Base-by-base conservation (phyloP, 306 rosid genomes). In the Lagenaria siceraria region DNA sequence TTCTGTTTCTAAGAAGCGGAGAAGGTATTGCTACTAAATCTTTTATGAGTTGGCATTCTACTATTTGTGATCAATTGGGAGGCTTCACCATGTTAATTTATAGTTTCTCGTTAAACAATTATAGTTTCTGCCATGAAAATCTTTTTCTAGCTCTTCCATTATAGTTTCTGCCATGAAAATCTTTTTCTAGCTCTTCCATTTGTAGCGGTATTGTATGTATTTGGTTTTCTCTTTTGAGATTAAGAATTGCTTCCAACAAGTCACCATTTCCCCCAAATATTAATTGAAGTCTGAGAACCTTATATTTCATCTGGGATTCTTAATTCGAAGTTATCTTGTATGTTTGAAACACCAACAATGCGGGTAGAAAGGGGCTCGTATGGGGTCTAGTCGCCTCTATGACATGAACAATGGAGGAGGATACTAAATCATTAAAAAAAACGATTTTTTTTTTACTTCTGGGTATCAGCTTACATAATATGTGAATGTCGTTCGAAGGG, bases 1-100 rank as follows among this genome's bases (percentile, higher is more conserved):
- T 54, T 81, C 86, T 49, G 3, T 69, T 40, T 87, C 91, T 80
- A 91, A 81, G 81, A 93, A 86, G 82, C 78, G 83, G 48, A 82
- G 56, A 56, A 90, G 98, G 97, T 93, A 87, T 24, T 9, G 21
- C 6, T 76, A 48, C 36, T 70, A 58, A 70, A 5, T 70, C 35
- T 46, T 15, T 8, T 64, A 5, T 11, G 58, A 24, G 0, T 3
- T 22, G 36, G 7, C 17, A 43, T 24, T 70, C 38, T 70, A 70
- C 15, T 15, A 78, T 9, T 11, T 78, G 71, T 63, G 27, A 48
- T 49, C 61, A 46, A 40, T 62, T 21, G 33, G 6, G 52, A n/a
- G 65, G 66, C 12, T 74, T 76, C 36, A 13, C 17, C 74, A 7
- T 43, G 15, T 35, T 64, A 3, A 1, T 35, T 35, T 77, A 13